These are phyloP conservation scores for Penicillium sp. DNA, from an alignment of 2,329 filamentous ascomycete genomes.

Conservation along the genomic window DNA sequence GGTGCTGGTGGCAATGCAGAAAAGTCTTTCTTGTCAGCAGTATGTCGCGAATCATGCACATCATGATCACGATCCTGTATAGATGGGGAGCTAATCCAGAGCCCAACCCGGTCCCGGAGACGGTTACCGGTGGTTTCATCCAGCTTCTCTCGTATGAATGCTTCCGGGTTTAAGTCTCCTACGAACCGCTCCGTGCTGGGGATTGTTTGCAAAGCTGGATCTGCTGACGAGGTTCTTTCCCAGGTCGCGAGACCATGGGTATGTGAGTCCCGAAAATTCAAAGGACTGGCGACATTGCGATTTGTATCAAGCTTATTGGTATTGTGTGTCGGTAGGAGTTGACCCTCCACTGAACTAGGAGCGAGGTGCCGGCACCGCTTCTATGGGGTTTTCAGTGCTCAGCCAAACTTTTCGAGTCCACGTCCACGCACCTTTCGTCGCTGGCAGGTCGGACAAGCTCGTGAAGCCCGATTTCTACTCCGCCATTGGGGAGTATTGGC, in stretches of 20 bases:
- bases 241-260: background rate
- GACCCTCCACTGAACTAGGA: slow-evolving; percentile 8
- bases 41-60: background rate
- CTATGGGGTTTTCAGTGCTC: slow-evolving; percentile 13
- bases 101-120: slow-evolving; percentile 31
- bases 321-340: background rate
- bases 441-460: slow-evolving; percentile 34
- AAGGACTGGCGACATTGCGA: background rate
- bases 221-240: slow-evolving; percentile 3
- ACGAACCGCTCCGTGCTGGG: slow-evolving; percentile 36
- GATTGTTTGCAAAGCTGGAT: slow-evolving; percentile 8
- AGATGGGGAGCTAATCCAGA: slow-evolving; percentile 32
- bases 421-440: slow-evolving; percentile 30
- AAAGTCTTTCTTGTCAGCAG: background rate
- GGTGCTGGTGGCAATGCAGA: background rate
- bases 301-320: background rate
- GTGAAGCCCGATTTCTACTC: slow-evolving; percentile 29
- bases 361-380: slow-evolving; percentile 35
- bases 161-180: slow-evolving; percentile 44
- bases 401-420: background rate
- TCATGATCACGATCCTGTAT: slow-evolving; percentile 8
- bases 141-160: slow-evolving; percentile 37
- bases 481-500: slow-evolving; percentile 36
- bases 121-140: slow-evolving; percentile 24
- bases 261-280: background rate